Conservation (phyloP, 768 basidiomycete species). For the Tephrocybe sp. region DNA sequence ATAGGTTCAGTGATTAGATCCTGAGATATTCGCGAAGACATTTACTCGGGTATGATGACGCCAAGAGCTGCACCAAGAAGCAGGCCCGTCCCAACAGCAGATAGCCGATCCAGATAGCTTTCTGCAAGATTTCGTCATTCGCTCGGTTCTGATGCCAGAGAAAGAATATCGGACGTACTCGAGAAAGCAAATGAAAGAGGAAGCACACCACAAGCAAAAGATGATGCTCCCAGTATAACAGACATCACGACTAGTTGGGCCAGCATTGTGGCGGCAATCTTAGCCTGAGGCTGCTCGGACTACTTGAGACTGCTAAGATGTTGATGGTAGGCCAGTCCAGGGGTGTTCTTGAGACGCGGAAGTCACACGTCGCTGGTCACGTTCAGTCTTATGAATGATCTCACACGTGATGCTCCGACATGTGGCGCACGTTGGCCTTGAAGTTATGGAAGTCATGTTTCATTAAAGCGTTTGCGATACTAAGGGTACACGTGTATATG, state of each 20-base stretch:
- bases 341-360: too few species aligned
- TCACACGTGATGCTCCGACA: too few species aligned
- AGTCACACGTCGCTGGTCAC: too few species aligned
- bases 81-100: constrained; percentile 74
- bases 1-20: constrained; percentile 1
- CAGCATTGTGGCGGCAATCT: constrained; percentile 27
- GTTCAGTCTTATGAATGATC: too few species aligned
- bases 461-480: too few species aligned
- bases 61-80: constrained; percentile 88
- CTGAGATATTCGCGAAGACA: constrained; percentile 19
- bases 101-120: constrained; percentile 41
- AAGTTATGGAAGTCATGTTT: too few species aligned
- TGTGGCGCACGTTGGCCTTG: too few species aligned
- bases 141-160: not conserved
- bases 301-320: too few species aligned
- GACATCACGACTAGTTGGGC: constrained; percentile 55
- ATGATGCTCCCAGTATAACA: constrained; percentile 55
- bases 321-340: too few species aligned
- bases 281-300: not conserved
- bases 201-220: constrained; percentile 70
- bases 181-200: constrained; percentile 77
- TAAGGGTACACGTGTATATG: too few species aligned
- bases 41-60: constrained; percentile 92
- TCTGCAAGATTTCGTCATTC: constrained; percentile 22
- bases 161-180: constrained; percentile 44